Evolutionary conservation across 2,329 filamentous ascomycete species (phyloP).

Genomic region (Aureobasidium musti): DNA sequence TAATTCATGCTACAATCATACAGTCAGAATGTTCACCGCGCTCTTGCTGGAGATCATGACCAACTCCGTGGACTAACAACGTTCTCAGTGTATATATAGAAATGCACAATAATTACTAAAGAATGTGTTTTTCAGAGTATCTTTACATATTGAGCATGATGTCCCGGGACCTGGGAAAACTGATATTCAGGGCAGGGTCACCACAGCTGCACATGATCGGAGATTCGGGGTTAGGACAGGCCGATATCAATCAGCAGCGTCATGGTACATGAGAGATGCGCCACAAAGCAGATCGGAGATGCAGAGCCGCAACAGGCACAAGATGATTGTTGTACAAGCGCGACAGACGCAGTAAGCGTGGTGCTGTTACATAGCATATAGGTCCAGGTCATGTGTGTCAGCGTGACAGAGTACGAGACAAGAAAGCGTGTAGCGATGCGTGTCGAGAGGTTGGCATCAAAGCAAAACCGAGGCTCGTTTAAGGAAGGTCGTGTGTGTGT

Average conservation of each 20-base stretch:
- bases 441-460: neutral
- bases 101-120: no score
- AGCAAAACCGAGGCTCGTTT: neutral
- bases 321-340: neutral
- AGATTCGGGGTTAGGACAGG: neutral
- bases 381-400: neutral
- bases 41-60: no score
- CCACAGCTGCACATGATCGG: neutral
- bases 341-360: neutral
- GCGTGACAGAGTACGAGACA: neutral
- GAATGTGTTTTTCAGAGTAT: no score
- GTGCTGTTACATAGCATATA: neutral
- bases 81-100: no score
- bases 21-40: no score
- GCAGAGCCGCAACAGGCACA: slow-evolving; percentile 10
- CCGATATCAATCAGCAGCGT: neutral
- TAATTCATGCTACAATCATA: no score
- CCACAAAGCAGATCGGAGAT: slow-evolving; percentile 8
- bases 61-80: no score
- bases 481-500: neutral
- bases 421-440: neutral
- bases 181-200: neutral
- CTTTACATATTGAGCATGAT: no score
- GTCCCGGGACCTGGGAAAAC: no score
- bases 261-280: neutral